These are phyloP conservation scores for Gamarada debralockiae DNA, from an alignment of 495 filamentous ascomycete species.

Conservation along the genomic window DNA sequence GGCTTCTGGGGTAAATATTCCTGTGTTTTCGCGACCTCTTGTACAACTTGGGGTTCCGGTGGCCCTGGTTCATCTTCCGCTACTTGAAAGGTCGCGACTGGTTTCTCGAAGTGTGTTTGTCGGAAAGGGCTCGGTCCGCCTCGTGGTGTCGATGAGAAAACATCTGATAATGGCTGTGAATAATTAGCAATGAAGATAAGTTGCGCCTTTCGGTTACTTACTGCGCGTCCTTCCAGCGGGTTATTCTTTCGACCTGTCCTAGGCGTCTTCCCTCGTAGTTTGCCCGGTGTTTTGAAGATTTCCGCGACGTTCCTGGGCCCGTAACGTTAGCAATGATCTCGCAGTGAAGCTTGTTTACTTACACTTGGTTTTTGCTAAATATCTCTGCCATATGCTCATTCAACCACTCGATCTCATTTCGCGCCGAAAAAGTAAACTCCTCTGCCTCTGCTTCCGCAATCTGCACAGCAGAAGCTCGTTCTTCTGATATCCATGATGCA, in stretches of 20 bases:
- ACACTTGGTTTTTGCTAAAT: conserved; percentile 75
- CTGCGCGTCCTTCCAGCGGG: conserved; percentile 60
- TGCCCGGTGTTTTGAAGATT: conserved; percentile 94
- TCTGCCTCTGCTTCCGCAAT: conserved; percentile 67
- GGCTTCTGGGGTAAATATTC: conserved; percentile 14
- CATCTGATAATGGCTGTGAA: conserved; percentile 73
- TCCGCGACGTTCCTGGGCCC: conserved; percentile 65
- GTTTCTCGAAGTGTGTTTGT: conserved; percentile 23
- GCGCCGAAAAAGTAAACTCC: conserved; percentile 82
- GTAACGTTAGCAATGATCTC: conserved; percentile 34
- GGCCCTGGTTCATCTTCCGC: conserved; percentile 21
- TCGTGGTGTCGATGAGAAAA: conserved; percentile 58
- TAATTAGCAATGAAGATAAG: conserved; percentile 13
- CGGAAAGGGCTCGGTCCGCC: conserved; percentile 42
- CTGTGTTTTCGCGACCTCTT: conserved; percentile 6
- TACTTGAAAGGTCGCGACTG: conserved; percentile 23
- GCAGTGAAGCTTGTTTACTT: conserved; percentile 44
- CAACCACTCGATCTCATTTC: conserved; percentile 91
- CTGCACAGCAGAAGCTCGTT: conserved; percentile 41
- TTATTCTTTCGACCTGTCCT: conserved; percentile 71
- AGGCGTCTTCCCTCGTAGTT: conserved; percentile 89
- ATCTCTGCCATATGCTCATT: conserved; percentile 97
- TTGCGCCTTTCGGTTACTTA: conserved; percentile 38
- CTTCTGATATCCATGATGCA: conserved; percentile 49
- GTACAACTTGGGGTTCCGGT: background rate